These are phyloP conservation scores for Colletotrichum gigasporum DNA, from an alignment of 2,329 filamentous ascomycete genomes.

Conservation along the genomic window DNA sequence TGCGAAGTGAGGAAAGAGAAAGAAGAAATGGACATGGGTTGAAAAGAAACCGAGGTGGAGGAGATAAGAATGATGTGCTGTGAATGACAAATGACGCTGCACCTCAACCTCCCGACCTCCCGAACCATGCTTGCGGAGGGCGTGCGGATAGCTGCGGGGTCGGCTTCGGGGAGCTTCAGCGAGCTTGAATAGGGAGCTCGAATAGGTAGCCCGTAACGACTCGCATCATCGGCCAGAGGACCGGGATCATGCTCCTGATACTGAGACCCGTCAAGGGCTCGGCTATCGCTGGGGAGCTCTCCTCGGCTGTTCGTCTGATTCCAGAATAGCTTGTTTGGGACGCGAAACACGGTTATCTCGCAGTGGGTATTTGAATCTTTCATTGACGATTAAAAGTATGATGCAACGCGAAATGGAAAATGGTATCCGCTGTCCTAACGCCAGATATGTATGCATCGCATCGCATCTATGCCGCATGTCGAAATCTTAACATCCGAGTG, in stretches of 20 bases:
- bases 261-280: neutral
- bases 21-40: neutral
- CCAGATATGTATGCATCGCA: too few species aligned
- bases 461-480: too few species aligned
- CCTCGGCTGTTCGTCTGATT: conserved; percentile 24
- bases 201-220: too few species aligned
- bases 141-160: too few species aligned
- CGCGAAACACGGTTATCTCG: neutral
- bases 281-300: conserved; percentile 11
- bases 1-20: neutral
- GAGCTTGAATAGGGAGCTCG: conserved; percentile 16
- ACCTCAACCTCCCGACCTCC: conserved; percentile 11
- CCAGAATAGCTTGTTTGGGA: neutral
- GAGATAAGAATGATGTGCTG: conserved; percentile 9
- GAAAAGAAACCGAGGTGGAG: neutral
- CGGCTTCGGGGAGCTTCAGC: neutral
- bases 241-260: conserved; percentile 11
- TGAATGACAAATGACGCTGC: conserved; percentile 28
- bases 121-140: conserved; percentile 12
- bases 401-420: too few species aligned
- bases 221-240: neutral
- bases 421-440: neutral
- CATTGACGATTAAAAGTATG: too few species aligned
- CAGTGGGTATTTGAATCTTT: too few species aligned
- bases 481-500: neutral